Base-by-base conservation (phyloP, 805 yeast genomes). In the Suhomyces pyralidae region DNA sequence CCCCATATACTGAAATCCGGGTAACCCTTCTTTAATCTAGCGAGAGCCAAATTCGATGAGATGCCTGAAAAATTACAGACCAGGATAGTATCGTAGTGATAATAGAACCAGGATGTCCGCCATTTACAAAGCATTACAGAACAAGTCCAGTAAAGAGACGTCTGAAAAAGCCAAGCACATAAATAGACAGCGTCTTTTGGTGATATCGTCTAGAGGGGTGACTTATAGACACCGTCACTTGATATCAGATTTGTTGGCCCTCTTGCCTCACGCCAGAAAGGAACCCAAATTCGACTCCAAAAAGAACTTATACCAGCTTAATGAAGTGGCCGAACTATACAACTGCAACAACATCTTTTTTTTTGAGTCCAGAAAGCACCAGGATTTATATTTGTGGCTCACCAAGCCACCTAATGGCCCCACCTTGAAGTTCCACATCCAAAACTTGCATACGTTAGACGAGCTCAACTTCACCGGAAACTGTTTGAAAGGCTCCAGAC, bases 341-440 rank as follows among this genome's bases (percentile, higher is more conserved):
- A 94, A 94, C 79, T 94, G 99, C 80, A 94, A 94, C 74, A 94
- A 94, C 68, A 82, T 94, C 60, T 77, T 91, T 68, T 94, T 88
- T 69, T 94, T 94, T 68, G 99, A 94, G 73, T 90, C 96, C 51
- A 86, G 98, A 76, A 94, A 94, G 72, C 97, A 93, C 73, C 88
- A 85, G 70, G 99, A 94, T 73, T 82, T 94, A 64, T 94, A 94
- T 70, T 71, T 94, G 70, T 94, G 97, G 97, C 70, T 94, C 58
- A 83, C 97, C 32, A 93, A 94, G 72, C 94, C 98, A 26, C 99
- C 99, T 43, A 93, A 94, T 68, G 99, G 99, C 1, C 99, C 99
- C 54, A 93, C 97, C 22, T 76, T 89, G 63, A 94, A 94, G 72
- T 93, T 94, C 70, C 94, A 87, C 67, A 81, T 94, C 54, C 97